A percentile compares a stretch with the other conserved stretches of the same genome.
Evolutionary conservation across 2,329 filamentous ascomycete species (phyloP).

Genomic region (Akanthomyces uredinophilus): DNA sequence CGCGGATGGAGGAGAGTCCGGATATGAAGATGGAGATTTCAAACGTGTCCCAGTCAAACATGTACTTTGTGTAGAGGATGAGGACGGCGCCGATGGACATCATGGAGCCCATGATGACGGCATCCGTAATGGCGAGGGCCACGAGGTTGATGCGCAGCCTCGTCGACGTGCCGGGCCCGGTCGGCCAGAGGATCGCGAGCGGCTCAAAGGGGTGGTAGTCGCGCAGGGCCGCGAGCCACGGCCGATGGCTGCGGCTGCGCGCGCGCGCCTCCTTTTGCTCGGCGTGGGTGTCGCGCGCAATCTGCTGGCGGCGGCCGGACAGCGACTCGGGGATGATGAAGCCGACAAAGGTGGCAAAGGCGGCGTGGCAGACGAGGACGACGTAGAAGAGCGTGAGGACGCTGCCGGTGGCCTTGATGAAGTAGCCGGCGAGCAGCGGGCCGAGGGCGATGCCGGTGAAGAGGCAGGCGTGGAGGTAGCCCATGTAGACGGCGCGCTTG

Average conservation of each 20-base stretch:
- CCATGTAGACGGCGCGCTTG: conserved; percentile 75
- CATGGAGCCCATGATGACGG: conserved; percentile 72
- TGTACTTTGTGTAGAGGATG: conserved; percentile 74
- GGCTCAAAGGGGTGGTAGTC: conserved; percentile 68
- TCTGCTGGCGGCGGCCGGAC: conserved; percentile 63
- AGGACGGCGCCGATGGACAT: conserved; percentile 79
- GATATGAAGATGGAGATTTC: conserved; percentile 80
- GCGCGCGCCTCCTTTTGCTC: conserved; percentile 37
- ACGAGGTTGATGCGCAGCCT: conserved; percentile 74
- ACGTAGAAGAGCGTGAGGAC: conserved; percentile 83
- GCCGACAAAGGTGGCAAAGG: conserved; percentile 68
- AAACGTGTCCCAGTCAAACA: conserved; percentile 77
- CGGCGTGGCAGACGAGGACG: conserved; percentile 63
- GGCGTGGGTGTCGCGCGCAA: conserved; percentile 64
- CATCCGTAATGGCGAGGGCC: conserved; percentile 73
- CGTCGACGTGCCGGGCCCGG: conserved; percentile 53
- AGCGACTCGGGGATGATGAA: conserved; percentile 81
- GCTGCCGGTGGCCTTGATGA: conserved; percentile 70
- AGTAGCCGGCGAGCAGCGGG: conserved; percentile 72
- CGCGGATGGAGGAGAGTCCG: conserved; percentile 69
- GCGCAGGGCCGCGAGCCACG: conserved; percentile 31
- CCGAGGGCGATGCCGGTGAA: conserved; percentile 87
- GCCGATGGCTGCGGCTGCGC: conserved; percentile 14
- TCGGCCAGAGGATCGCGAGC: conserved; percentile 72
- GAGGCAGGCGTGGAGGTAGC: conserved; percentile 82